phyloP scores from a whole-genome alignment of 2,329 filamentous ascomycete genomes.

The Fusarium equiseti region DNA sequence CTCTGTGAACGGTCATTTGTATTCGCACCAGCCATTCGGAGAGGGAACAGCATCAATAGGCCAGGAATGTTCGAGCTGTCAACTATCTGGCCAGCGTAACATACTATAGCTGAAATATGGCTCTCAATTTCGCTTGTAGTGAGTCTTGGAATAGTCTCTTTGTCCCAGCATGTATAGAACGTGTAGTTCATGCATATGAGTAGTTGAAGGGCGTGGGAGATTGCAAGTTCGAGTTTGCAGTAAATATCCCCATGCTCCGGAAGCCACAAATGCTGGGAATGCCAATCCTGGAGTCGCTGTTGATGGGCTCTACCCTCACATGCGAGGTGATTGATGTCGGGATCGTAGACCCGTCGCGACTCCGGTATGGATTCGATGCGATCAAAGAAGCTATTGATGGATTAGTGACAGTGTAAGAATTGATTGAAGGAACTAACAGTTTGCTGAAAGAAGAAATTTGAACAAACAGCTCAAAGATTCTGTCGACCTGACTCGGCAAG shows the following conservation, averaged over 20 bases:
- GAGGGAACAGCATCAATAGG: conserved; percentile 38
- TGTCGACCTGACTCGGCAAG: not conserved
- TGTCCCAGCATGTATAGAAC: conserved; percentile 40
- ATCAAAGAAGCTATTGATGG: conserved; percentile 33
- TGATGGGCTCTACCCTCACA: conserved; percentile 21
- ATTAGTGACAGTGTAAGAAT: fast-evolving
- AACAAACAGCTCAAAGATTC: conserved; percentile 22
- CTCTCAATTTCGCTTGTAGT: not conserved
- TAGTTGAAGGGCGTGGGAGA: conserved; percentile 35
- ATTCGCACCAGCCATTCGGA: conserved; percentile 42
- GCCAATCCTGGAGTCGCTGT: conserved; percentile 3
- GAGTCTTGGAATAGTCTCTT: conserved; percentile 16
- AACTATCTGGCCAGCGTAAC: conserved; percentile 2
- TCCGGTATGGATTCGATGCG: conserved; percentile 26
- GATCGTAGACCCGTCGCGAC: not conserved
- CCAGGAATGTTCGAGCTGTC: conserved; percentile 32
- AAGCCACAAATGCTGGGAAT: fast-evolving
- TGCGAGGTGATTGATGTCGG: conserved; percentile 9
- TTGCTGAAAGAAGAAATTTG: conserved; percentile 40
- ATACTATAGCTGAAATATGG: conserved; percentile 11
- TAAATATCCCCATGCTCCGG: not conserved
- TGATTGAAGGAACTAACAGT: not conserved
- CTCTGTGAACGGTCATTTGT: not conserved
- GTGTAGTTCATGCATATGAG: conserved; percentile 44
- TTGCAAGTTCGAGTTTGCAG: conserved; percentile 15